A percentile compares a stretch with the other conserved stretches of the same genome.
phyloP scores from a whole-genome alignment of 1,284 basidiomycete genomes.

The Marasmius tenuissimus region DNA sequence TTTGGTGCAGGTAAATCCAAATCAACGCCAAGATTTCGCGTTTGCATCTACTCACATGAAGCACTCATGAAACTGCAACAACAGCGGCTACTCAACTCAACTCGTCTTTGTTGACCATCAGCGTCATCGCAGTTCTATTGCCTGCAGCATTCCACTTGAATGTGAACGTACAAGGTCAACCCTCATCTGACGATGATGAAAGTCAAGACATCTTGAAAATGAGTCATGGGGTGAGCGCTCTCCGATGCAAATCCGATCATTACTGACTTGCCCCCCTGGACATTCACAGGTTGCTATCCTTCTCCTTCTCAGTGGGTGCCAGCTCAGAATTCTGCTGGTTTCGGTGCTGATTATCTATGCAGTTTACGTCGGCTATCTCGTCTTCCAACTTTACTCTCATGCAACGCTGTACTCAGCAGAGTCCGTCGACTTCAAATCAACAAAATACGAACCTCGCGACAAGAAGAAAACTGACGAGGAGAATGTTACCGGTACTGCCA shows the following conservation, averaged over 20 bases:
- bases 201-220: conserved; percentile 62
- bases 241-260: neutral
- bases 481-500: neutral
- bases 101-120: conserved; percentile 76
- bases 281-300: conserved; percentile 66
- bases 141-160: conserved; percentile 68
- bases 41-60: neutral
- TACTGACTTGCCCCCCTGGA: conserved; percentile 8
- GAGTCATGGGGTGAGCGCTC: conserved; percentile 69
- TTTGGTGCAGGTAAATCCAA: conserved; percentile 61
- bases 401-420: conserved; percentile 67
- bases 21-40: neutral
- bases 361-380: conserved; percentile 75
- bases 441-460: conserved; percentile 31
- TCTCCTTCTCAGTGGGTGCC: conserved; percentile 68
- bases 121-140: conserved; percentile 78
- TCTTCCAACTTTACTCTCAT: conserved; percentile 89
- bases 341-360: conserved; percentile 6
- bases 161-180: conserved; percentile 21
- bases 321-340: neutral
- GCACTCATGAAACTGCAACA: conserved; percentile 8
- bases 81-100: conserved; percentile 77
- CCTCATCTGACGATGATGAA: conserved; percentile 28
- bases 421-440: conserved; percentile 37
- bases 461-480: conserved; percentile 13